Conservation (phyloP, 2,329 filamentous ascomycete genomes). For the Penicillium sp. region DNA sequence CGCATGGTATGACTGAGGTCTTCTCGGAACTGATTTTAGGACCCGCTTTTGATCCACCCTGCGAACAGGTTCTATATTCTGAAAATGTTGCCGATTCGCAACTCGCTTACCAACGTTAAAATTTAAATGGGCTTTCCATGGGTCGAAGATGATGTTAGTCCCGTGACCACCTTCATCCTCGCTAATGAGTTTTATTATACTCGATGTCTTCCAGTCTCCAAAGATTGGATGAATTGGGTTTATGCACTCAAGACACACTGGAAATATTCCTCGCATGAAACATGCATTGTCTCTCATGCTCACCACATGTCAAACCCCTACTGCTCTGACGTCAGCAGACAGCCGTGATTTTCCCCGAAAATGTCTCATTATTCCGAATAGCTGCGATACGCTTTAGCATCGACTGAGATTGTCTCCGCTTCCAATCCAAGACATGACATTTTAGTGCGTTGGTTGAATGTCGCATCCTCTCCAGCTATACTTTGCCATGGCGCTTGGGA, state of each 20-base stretch:
- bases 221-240: neutral
- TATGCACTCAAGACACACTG: neutral
- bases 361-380: conserved; percentile 1
- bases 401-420: neutral
- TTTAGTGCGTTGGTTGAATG: neutral
- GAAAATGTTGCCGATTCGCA: neutral
- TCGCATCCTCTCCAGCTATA: neutral
- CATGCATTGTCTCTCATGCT: conserved; percentile 6
- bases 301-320: conserved; percentile 3
- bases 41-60: neutral
- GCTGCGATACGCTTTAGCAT: neutral
- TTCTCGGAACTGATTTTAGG: neutral
- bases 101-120: neutral
- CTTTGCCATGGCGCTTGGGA: neutral
- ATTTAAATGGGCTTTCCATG: too few species aligned
- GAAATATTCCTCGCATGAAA: conserved; percentile 6
- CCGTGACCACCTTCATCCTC: neutral
- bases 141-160: neutral
- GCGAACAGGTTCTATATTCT: neutral
- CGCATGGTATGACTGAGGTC: neutral
- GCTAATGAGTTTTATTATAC: too few species aligned
- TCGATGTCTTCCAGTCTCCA: too few species aligned
- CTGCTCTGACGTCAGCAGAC: conserved; percentile 7
- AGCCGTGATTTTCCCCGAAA: neutral
- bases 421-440: neutral